These are phyloP conservation scores for Microbotryum scabiosae DNA, from an alignment of 1,284 basidiomycete species.

Conservation along the genomic window DNA sequence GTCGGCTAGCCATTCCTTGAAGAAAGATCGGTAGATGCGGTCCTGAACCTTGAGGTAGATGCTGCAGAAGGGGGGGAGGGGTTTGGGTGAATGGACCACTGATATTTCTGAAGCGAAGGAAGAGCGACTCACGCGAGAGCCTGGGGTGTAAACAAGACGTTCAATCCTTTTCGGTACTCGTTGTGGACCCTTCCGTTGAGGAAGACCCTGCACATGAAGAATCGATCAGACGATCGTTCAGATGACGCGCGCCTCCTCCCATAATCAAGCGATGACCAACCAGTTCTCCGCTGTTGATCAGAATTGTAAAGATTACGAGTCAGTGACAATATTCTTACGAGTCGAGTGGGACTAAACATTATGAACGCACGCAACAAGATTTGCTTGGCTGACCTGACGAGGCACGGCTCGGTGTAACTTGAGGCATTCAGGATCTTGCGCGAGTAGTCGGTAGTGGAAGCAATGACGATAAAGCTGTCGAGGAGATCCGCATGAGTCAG, in stretches of 20 bases:
- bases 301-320: not conserved
- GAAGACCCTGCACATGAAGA: conserved; percentile 65
- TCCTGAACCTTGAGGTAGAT: conserved; percentile 87
- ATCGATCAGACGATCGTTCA: not conserved
- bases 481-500: not conserved
- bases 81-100: not conserved
- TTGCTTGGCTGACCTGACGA: conserved; percentile 86
- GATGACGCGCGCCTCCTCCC: not conserved
- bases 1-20: conserved; percentile 36
- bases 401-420: conserved; percentile 78
- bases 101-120: conserved; percentile 10
- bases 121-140: conserved; percentile 63
- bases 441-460: conserved; percentile 78
- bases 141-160: conserved; percentile 87
- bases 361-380: conserved; percentile 52
- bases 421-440: conserved; percentile 92
- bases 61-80: conserved; percentile 44
- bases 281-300: conserved; percentile 64
- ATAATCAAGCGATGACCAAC: conserved; percentile 43
- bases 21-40: conserved; percentile 58
- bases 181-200: conserved; percentile 87
- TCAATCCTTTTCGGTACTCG: conserved; percentile 86
- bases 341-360: not conserved
- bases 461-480: conserved; percentile 91
- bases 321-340: too few species aligned